Base-by-base conservation (phyloP, 176 grass and related monocot genomes). In the Poa pratensis region DNA sequence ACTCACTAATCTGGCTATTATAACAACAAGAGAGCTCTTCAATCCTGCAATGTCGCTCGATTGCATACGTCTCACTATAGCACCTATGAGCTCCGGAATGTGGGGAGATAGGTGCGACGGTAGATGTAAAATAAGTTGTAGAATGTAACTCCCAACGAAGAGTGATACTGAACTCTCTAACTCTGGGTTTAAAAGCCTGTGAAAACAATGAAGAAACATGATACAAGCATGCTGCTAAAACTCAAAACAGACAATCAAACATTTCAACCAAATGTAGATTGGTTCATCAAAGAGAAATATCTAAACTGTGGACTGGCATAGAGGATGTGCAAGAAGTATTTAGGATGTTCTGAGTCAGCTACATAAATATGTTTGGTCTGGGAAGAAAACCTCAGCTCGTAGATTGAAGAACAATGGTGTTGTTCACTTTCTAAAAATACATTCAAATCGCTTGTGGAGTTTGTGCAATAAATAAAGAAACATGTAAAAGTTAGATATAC, bases 101-200 rank as follows among this genome's bases (percentile, higher is more conserved):
- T 98, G 86, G 30, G 89, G 84, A 79, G 96, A 98, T 64, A 98
- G 61, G 63, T 98, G 89, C 0, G 90, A 87, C 77, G 93, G 91
- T 39, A 95, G 75, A 76, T 95, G 93, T 61, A 98, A 86, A 78
- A 98, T 94, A 76, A 98, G 88, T 88, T 98, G 96, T 79, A 95
- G 88, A 81, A 98, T 87, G 69, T 92, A 95, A 84, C 89, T 98
- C 84, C 93, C 96, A 78, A 98, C 96, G 20, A 95, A 98, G 79
- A 98, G 87, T 78, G 96, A 98, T 52, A 92, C 91, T 61, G 96
- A 98, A 89, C 96, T 98, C 86, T 92, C 86, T 30, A 98, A 58
- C 11, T 26, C 70, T 85, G 96, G 93, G 87, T 98, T 86, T 76
- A 98, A 88, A 82, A 98, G 93, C 89, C 96, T 98, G 86, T 58